These are phyloP conservation scores for Diaporthe sp. DNA, from an alignment of 2,329 filamentous ascomycete genomes.

Conservation along the genomic window DNA sequence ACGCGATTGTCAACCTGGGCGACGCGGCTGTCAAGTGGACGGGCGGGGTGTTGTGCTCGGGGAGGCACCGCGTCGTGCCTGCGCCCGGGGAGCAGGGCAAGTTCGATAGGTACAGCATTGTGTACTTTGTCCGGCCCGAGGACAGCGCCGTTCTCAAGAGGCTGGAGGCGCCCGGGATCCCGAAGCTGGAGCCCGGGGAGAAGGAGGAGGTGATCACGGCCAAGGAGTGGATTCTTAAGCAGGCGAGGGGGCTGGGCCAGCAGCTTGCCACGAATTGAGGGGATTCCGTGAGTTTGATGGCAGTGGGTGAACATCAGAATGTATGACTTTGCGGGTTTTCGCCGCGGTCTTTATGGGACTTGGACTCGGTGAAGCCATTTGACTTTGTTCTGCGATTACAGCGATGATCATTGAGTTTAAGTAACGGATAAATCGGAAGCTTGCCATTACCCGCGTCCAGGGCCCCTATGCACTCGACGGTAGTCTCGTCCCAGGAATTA, in stretches of 20 bases:
- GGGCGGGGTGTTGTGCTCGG: conserved; percentile 50
- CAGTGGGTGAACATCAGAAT: background rate
- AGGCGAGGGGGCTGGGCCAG: conserved; percentile 30
- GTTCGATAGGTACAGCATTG: conserved; percentile 41
- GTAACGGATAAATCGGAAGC: too few relatives aligned
- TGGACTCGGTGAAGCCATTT: fast-evolving
- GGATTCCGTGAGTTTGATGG: background rate
- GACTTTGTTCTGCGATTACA: background rate
- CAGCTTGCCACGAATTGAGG: conserved; percentile 15
- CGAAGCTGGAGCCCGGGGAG: conserved; percentile 33
- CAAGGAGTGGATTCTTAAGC: conserved; percentile 42
- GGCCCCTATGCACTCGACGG: too few relatives aligned
- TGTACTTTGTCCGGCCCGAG: conserved; percentile 44
- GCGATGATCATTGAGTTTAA: background rate
- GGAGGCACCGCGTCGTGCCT: conserved; percentile 52
- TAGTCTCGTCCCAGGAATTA: too few relatives aligned
- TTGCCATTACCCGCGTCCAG: too few relatives aligned
- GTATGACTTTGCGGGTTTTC: background rate
- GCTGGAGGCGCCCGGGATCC: conserved; percentile 38
- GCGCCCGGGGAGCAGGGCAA: conserved; percentile 46
- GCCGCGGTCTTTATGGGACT: too few relatives aligned
- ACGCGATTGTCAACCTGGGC: conserved; percentile 54
- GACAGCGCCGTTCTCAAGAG: conserved; percentile 41
- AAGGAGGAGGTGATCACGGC: conserved; percentile 39
- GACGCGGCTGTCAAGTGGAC: conserved; percentile 54